Percentiles rank a stretch among this genome's conserved stretches.
These are phyloP conservation scores for Saccharomycopsis sp. DNA, from an alignment of 805 yeast genomes.

Conservation along the genomic window DNA sequence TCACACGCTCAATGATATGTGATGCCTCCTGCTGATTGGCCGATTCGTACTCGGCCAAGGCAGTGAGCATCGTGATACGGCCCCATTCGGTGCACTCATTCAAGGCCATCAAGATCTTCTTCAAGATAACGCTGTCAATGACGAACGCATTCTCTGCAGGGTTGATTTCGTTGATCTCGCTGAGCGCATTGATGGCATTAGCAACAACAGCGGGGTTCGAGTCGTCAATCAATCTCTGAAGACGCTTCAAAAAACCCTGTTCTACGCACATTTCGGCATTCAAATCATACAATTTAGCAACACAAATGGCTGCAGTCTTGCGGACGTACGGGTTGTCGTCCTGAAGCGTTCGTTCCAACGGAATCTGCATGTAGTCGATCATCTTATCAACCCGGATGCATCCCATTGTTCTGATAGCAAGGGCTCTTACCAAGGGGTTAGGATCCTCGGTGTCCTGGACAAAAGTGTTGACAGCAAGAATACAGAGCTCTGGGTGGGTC, in stretches of 20 bases:
- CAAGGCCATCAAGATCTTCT: conserved; percentile 68
- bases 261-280: conserved; percentile 77
- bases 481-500: conserved; percentile 90
- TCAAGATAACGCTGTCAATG: conserved; percentile 34
- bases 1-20: conserved; percentile 80
- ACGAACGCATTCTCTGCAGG: conserved; percentile 43
- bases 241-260: conserved; percentile 70
- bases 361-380: conserved; percentile 90
- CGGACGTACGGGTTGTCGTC: conserved; percentile 98
- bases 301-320: conserved; percentile 96
- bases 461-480: conserved; percentile 94
- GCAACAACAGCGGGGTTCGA: conserved; percentile 97
- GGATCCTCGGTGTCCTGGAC: conserved; percentile 94
- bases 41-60: conserved; percentile 67
- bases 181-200: conserved; percentile 79
- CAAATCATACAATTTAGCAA: conserved; percentile 87
- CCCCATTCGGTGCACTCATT: conserved; percentile 99
- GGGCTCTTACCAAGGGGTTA: conserved; percentile 89
- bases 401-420: conserved; percentile 98
- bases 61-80: conserved; percentile 78
- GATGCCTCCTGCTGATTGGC: conserved; percentile 57
- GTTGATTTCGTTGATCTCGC: conserved; percentile 72
- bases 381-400: conserved; percentile 93
- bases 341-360: conserved; percentile 71
- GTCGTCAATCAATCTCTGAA: conserved; percentile 68